Conservation (phyloP, 148 eudicot species). For the Selenicereus undatus region DNA sequence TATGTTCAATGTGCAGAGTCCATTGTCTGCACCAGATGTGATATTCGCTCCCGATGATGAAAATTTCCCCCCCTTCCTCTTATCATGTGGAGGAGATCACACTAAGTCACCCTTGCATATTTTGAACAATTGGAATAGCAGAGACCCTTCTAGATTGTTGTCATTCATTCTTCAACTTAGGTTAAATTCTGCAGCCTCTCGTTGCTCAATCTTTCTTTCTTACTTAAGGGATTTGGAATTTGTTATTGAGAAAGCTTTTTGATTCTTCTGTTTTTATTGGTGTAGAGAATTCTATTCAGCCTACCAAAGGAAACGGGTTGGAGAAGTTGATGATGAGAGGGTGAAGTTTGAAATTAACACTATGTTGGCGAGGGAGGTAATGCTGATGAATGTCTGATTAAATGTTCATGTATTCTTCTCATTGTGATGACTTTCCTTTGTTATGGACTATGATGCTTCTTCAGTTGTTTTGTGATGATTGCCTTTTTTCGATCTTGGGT, state of each 20-base stretch:
- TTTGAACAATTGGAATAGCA: conserved; percentile 65
- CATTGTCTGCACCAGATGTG: conserved; percentile 73
- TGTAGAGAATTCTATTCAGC: conserved; percentile 61
- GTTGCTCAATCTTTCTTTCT: neutral
- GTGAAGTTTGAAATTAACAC: conserved; percentile 87
- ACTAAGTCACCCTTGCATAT: conserved; percentile 35
- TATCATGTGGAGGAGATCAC: conserved; percentile 21
- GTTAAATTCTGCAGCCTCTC: conserved; percentile 27
- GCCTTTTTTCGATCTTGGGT: neutral
- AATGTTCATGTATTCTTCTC: neutral
- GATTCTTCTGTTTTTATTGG: neutral
- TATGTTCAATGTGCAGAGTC: conserved; percentile 64
- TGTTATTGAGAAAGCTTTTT: neutral
- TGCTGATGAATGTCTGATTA: conserved; percentile 10
- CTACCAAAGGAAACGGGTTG: conserved; percentile 71
- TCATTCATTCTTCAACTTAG: conserved; percentile 75
- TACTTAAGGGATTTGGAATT: neutral
- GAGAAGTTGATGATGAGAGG: conserved; percentile 72
- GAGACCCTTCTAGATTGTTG: conserved; percentile 63
- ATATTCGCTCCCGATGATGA: conserved; percentile 85
- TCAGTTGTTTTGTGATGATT: neutral
- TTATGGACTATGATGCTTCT: neutral
- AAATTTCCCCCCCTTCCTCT: conserved; percentile 43
- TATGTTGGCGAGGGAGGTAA: conserved; percentile 72
- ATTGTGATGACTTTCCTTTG: neutral